phyloP scores from a whole-genome alignment of 192 early-diverging fungal genomes.

The Backusella sp. region DNA sequence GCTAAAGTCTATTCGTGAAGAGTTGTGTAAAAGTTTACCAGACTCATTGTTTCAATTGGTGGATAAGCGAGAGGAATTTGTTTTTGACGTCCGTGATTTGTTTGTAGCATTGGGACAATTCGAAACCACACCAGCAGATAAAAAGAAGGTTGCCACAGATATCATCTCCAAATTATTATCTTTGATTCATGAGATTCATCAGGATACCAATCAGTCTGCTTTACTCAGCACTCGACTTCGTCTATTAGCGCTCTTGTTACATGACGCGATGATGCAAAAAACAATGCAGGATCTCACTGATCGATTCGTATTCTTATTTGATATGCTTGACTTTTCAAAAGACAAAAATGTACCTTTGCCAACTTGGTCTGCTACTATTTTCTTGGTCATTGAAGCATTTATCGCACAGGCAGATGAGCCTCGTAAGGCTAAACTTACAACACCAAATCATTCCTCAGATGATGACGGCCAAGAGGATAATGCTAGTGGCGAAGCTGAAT shows the following conservation, averaged over 20 bases:
- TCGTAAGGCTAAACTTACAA: conserved; percentile 6
- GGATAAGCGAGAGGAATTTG: conserved; percentile 55
- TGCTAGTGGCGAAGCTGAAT: conserved; percentile 25
- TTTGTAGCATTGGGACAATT: conserved; percentile 55
- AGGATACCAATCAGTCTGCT: background rate
- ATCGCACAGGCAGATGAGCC: conserved; percentile 68
- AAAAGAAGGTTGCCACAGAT: background rate
- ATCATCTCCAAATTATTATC: background rate
- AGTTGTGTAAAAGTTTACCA: conserved; percentile 45
- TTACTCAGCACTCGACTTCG: conserved; percentile 36
- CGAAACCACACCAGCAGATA: conserved; percentile 26
- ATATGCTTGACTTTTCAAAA: conserved; percentile 22
- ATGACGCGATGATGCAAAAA: conserved; percentile 54
- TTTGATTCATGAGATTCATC: background rate
- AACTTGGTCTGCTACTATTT: conserved; percentile 54
- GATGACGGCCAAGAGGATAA: conserved; percentile 20
- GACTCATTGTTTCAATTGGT: conserved; percentile 43
- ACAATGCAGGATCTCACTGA: conserved; percentile 32
- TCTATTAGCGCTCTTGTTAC: conserved; percentile 60
- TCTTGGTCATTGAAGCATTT: conserved; percentile 65
- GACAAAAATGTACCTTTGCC: conserved; percentile 26
- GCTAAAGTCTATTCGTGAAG: conserved; percentile 31
- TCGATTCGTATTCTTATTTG: conserved; percentile 21
- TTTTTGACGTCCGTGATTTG: conserved; percentile 69
- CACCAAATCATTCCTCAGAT: background rate